Evolutionary conservation across 2,329 filamentous ascomycete species (phyloP), one percentile per base, ranked within the genome.

Genomic region (Stachybotrys elegans): DNA sequence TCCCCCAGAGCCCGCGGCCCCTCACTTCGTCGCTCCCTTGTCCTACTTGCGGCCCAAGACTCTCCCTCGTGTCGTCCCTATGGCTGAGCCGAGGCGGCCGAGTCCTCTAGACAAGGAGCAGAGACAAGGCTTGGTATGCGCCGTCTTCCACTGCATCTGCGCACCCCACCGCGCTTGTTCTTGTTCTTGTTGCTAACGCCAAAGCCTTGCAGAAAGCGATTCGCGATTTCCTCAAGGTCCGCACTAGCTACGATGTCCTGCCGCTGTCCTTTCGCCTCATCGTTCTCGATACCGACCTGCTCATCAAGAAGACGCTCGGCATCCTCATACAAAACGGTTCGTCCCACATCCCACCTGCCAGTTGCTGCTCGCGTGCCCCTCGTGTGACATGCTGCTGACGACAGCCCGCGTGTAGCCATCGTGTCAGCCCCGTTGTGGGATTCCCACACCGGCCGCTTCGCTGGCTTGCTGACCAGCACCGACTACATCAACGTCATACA

Each of bases 401-500:
- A 35, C 36, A 32, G 19, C 16, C 21, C n/a, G 21, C 29, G 29
- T 36, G 27, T 21, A 97, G 92, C 88, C 60, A 98, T 98, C 62
- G 93, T 98, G 44, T 98, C 93, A 22, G 93, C 93, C 42, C 93
- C 93, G 41, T 73, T 98, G 52, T 98, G 93, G 93, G 91, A 98
- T 66, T 96, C 92, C 21, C 85, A 87, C 52, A 88, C 84, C 4
- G 95, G 91, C 21, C 89, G 86, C 27, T 98, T 97, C 66, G 93
- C 92, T 32, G 93, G 93, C 31, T 79, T 98, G 40, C 76, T 98
- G 52, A 98, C 93, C 22, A 93, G 90, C 50, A 95, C 90, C 48
- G 93, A 98, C 69, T 98, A 93, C 65, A 94, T 98, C 70, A 98
- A 98, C 60, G 86, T 98, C 45, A 95, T 98, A 32, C 92, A 97